Base-by-base conservation (phyloP, 2,329 filamentous ascomycete genomes). In the Colletotrichum cereale region DNA sequence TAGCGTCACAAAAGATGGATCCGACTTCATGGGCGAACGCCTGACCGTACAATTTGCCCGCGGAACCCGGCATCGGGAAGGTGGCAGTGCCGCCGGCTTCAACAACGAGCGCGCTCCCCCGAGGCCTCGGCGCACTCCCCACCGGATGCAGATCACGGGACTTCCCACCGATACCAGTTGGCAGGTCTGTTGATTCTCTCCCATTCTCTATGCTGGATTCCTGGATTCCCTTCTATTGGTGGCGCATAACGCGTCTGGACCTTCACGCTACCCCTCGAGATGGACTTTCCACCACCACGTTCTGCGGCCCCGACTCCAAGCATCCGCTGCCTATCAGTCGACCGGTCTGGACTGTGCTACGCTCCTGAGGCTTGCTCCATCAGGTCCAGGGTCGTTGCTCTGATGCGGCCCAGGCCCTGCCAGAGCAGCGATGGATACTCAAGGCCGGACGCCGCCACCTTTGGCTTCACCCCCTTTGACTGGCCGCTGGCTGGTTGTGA, bases 91-190 rank as follows among this genome's bases (percentile, higher is more conserved):
- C 65, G 82, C 83, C 77, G 81, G 79, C 74, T 70, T 72, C 77
- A 82, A 81, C 77, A 84, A 88, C 75, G 89, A 91, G 78, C 87
- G 89, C 77, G 84, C 83, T 66, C 84, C 87, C 74, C 88, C 89
- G 75, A 93, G 96, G 80, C 96, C 96, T 75, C 93, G 96, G 80
- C 95, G 96, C 83, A 99, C 96, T 77, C 91, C 95, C 77, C 95
- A 95, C 84, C 93, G 96, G 83, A 98, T 99, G 96, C 92, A 96
- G 84, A 97, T 99, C 80, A 93, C 93, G 87, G 96, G 95, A 87
- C 94, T 99, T 84, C 95, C 96, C 82, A 91, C 90, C 86, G 96
- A 98, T 88, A 99, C 96, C 88, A 98, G 95, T 91, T 99, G 96
- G 96, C 96, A 99, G 96, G 96, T 99, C 92, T 96, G 96, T 93